Conservation (phyloP, 805 yeast species). For the Candida gorgasii region DNA sequence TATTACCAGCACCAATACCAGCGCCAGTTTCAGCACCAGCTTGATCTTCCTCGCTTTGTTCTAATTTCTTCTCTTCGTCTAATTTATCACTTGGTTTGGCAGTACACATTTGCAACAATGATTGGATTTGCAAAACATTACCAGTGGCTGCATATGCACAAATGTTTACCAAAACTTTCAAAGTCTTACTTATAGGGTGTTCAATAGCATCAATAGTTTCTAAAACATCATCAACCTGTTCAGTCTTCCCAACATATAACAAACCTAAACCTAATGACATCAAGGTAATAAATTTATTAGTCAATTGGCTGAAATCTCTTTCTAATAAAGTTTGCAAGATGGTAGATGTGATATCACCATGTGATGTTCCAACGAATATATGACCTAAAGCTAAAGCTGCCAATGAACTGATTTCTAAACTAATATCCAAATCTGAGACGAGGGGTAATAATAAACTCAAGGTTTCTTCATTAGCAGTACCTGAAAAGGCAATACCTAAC, state of each 20-base stretch:
- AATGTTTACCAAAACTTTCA: slow-evolving; percentile 85
- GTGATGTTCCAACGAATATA: slow-evolving; percentile 91
- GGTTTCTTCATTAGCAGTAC: slow-evolving; percentile 85
- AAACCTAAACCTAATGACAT: slow-evolving; percentile 91
- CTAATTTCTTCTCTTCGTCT: slow-evolving; percentile 61
- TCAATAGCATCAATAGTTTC: slow-evolving; percentile 94
- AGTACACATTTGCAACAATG: slow-evolving; percentile 84
- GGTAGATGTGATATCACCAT: slow-evolving; percentile 92
- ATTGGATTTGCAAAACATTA: slow-evolving; percentile 91
- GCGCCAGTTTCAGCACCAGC: slow-evolving; percentile 19
- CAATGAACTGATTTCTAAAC: slow-evolving; percentile 77
- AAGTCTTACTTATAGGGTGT: slow-evolving; percentile 87
- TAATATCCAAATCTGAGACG: slow-evolving; percentile 70
- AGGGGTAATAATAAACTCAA: slow-evolving; percentile 76
- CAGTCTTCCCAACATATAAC: slow-evolving; percentile 89
- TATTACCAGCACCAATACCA: slow-evolving; percentile 3
- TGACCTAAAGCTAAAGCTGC: slow-evolving; percentile 94
- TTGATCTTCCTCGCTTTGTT: slow-evolving; percentile 43
- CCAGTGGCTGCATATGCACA: slow-evolving; percentile 98
- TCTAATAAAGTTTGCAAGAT: slow-evolving; percentile 89
- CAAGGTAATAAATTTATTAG: slow-evolving; percentile 85
- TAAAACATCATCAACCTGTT: slow-evolving; percentile 88
- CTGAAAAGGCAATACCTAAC: slow-evolving; percentile 92
- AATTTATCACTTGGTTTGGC: slow-evolving; percentile 60
- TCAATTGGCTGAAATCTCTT: slow-evolving; percentile 73